These are phyloP conservation scores for Nannochloris sp. DNA, from an alignment of 139 green algal species.

Conservation along the genomic window DNA sequence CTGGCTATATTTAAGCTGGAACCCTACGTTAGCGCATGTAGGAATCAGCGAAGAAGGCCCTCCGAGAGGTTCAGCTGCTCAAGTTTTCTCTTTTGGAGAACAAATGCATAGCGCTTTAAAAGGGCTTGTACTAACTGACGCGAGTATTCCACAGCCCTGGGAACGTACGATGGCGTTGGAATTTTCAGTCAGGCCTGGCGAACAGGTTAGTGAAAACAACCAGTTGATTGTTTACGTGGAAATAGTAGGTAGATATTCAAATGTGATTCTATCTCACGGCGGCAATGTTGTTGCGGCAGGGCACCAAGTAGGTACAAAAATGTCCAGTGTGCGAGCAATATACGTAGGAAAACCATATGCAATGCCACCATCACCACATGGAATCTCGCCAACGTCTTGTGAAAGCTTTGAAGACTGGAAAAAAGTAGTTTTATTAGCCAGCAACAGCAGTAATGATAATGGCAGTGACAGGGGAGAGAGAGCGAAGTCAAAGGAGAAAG, in stretches of 20 bases:
- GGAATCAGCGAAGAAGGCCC: constrained; percentile 19
- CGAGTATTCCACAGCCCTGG: constrained; percentile 48
- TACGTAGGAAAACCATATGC: constrained; percentile 56
- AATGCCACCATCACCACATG: constrained; percentile 44
- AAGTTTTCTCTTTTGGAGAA: constrained; percentile 38
- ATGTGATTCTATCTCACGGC: constrained; percentile 47
- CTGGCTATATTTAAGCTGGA: constrained; percentile 74
- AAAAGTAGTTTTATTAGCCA: constrained; percentile 30
- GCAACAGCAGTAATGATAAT: constrained; percentile 4
- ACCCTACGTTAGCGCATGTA: constrained; percentile 43
- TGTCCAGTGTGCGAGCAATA: constrained; percentile 61
- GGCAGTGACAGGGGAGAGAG: not conserved
- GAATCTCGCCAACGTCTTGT: constrained; percentile 37
- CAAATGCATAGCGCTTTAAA: constrained; percentile 30
- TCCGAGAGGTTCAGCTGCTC: constrained; percentile 19
- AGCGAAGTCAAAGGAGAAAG: not conserved
- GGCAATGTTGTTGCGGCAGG: constrained; percentile 34
- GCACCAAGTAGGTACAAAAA: constrained; percentile 56
- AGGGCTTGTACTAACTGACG: constrained; percentile 52
- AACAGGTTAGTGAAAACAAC: constrained; percentile 10
- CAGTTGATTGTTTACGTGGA: constrained; percentile 52
- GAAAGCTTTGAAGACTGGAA: constrained; percentile 29
- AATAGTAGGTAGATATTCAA: constrained; percentile 63
- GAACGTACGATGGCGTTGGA: constrained; percentile 63
- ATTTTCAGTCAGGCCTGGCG: constrained; percentile 48